These are phyloP conservation scores for Striga asiatica DNA, from an alignment of 257 asterid genomes.

Conservation along the genomic window DNA sequence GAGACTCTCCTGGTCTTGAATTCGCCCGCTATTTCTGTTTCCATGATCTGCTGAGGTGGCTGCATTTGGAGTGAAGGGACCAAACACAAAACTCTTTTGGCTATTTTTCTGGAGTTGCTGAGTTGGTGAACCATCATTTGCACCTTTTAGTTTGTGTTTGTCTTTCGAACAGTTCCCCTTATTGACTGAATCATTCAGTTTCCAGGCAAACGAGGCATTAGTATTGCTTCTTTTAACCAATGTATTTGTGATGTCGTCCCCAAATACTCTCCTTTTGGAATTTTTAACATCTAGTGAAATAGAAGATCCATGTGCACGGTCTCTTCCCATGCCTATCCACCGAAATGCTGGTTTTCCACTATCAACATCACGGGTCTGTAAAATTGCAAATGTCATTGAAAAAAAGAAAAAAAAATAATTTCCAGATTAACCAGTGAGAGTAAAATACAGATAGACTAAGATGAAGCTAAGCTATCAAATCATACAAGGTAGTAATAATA, in stretches of 20 bases:
- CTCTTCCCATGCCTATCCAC: conserved; percentile 41
- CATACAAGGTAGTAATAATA: neutral
- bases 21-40: conserved; percentile 20
- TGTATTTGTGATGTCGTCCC: conserved; percentile 46
- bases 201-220: conserved; percentile 21
- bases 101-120: conserved; percentile 26
- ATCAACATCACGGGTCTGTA: conserved; percentile 40
- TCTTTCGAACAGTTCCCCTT: conserved; percentile 7
- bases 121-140: conserved; percentile 8
- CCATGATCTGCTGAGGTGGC: conserved; percentile 11
- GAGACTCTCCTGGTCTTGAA: conserved; percentile 28
- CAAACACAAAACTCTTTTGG: conserved; percentile 43
- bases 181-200: conserved; percentile 14
- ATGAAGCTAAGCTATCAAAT: neutral
- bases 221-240: conserved; percentile 29
- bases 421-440: neutral
- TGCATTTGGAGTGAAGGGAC: conserved; percentile 43
- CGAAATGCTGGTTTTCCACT: conserved; percentile 58
- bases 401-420: neutral
- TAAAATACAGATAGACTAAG: neutral
- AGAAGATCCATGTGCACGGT: conserved; percentile 16
- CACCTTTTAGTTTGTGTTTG: conserved; percentile 12
- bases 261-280: conserved; percentile 44
- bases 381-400: neutral
- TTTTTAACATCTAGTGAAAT: conserved; percentile 21